Conservation (phyloP, 192 early-diverging fungal genomes). For the Gonapodya prolifera region DNA sequence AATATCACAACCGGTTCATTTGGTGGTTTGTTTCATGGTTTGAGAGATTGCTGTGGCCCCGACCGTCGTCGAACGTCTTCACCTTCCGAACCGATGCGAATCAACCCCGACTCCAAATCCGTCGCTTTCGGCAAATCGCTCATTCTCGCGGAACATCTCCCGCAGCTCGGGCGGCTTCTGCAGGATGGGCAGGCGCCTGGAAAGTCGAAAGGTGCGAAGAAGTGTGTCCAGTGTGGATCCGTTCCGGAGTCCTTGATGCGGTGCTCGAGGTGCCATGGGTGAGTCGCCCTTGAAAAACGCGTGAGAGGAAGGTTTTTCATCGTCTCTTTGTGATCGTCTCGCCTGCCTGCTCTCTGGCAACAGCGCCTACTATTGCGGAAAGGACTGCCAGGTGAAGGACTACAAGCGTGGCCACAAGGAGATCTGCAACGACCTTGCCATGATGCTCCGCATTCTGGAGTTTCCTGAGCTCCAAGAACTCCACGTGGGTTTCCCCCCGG, state of each 20-base stretch:
- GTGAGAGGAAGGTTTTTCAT: background rate
- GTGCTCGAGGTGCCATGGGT: background rate
- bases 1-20: too few relatives aligned
- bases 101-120: background rate
- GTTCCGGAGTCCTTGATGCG: background rate
- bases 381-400: background rate
- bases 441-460: background rate
- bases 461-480: background rate
- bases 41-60: too few relatives aligned
- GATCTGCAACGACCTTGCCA: background rate
- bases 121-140: background rate
- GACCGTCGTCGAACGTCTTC: too few relatives aligned
- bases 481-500: background rate
- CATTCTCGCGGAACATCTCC: background rate
- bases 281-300: background rate
- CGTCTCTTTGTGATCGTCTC: background rate
- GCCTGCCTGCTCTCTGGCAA: background rate
- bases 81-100: background rate
- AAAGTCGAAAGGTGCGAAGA: background rate
- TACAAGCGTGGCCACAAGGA: background rate
- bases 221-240: background rate
- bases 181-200: background rate
- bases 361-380: background rate
- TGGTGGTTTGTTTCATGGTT: too few relatives aligned
- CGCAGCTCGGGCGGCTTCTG: background rate